Evolutionary conservation across 805 yeast genomes (phyloP).

Genomic region (Metschnikowia rubicola): DNA sequence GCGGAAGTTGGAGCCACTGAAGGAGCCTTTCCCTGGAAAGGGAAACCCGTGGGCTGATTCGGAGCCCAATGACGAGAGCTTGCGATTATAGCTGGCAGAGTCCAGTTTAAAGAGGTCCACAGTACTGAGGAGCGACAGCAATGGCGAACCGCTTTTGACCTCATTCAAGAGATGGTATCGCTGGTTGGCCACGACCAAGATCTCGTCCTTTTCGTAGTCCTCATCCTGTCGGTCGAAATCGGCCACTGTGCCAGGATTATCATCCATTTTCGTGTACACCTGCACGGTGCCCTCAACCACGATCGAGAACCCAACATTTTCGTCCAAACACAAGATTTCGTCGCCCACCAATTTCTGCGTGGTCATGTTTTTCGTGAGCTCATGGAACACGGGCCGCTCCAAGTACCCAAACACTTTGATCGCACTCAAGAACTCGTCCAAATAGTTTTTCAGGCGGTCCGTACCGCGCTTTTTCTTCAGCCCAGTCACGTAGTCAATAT

Average conservation of each 20-base stretch:
- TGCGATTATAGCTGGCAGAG: neutral
- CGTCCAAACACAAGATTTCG: conserved; percentile 71
- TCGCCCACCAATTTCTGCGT: conserved; percentile 78
- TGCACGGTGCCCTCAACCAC: conserved; percentile 90
- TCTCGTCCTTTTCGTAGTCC: conserved; percentile 37
- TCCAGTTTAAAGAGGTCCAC: conserved; percentile 58
- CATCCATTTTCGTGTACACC: conserved; percentile 57
- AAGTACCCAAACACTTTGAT: conserved; percentile 92
- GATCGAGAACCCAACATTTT: conserved; percentile 79
- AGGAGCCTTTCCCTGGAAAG: neutral
- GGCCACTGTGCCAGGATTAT: conserved; percentile 10
- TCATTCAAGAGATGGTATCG: conserved; percentile 74
- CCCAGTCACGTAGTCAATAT: conserved; percentile 44
- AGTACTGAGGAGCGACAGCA: conserved; percentile 79
- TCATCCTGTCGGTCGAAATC: conserved; percentile 20
- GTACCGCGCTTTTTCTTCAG: conserved; percentile 24
- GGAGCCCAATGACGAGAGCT: neutral
- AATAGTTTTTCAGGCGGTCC: conserved; percentile 52
- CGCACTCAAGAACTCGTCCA: conserved; percentile 87
- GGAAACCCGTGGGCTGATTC: conserved; percentile 3
- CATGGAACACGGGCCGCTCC: conserved; percentile 88
- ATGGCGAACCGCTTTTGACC: conserved; percentile 77
- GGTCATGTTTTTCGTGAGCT: conserved; percentile 85
- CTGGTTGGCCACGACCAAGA: conserved; percentile 50
- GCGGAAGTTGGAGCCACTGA: neutral